phyloP scores from a whole-genome alignment of 495 filamentous ascomycete genomes.

The Aspergillus cavernicola region DNA sequence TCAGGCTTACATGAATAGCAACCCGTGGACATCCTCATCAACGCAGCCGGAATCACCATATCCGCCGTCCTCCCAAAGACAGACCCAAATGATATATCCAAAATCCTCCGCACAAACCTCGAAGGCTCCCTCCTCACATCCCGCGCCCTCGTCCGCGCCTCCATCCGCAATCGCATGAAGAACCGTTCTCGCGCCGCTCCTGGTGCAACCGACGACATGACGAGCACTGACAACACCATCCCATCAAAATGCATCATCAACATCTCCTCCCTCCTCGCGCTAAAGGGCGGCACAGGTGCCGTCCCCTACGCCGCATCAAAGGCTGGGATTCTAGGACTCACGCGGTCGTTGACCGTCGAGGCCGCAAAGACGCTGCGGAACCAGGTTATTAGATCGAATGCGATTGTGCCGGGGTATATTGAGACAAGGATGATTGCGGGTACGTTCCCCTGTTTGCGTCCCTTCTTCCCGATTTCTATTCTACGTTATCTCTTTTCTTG shows the following conservation, averaged over 20 bases:
- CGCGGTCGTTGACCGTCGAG: constrained; percentile 65
- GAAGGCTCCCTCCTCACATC: constrained; percentile 66
- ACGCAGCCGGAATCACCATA: constrained; percentile 69
- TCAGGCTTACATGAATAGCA: not conserved
- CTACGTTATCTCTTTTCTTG: not conserved
- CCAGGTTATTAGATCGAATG: constrained; percentile 66
- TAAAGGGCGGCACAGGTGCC: constrained; percentile 60
- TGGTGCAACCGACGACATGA: too few species aligned
- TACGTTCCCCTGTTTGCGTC: constrained; percentile 26
- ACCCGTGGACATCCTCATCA: constrained; percentile 63
- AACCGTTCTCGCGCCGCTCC: constrained; percentile 11
- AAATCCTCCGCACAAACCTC: constrained; percentile 64
- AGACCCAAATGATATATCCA: constrained; percentile 34
- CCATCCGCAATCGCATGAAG: constrained; percentile 34
- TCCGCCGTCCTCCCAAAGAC: constrained; percentile 52
- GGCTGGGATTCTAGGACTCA: constrained; percentile 74
- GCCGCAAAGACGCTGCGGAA: constrained; percentile 33
- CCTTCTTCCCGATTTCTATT: not conserved
- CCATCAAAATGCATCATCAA: constrained; percentile 69
- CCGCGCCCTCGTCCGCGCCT: constrained; percentile 46
- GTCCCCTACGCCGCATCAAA: constrained; percentile 76
- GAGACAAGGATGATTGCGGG: constrained; percentile 71
- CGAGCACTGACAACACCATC: not conserved
- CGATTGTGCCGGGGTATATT: constrained; percentile 80
- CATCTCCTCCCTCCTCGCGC: constrained; percentile 66